phyloP scores from a whole-genome alignment of 495 filamentous ascomycete genomes.

The Podospora fimiseda region DNA sequence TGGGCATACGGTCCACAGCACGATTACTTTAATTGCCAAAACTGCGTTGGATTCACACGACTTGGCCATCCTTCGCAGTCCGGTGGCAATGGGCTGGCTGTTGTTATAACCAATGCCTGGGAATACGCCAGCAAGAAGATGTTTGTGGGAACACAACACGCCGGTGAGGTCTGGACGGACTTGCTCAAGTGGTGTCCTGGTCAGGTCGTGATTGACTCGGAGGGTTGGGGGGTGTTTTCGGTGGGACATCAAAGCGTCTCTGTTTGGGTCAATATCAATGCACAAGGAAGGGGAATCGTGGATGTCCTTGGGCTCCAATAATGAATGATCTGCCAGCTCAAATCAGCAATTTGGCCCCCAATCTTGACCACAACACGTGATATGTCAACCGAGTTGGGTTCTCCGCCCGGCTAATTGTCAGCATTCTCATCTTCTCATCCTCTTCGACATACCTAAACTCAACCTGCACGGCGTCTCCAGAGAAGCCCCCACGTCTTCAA shows the following conservation, averaged over 20 bases:
- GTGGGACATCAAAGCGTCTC: slow-evolving; percentile 49
- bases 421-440: too few species aligned
- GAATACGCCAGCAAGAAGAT: slow-evolving; percentile 42
- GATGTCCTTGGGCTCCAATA: too few species aligned
- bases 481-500: too few species aligned
- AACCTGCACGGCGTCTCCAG: too few species aligned
- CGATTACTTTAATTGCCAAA: slow-evolving; percentile 60
- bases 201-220: slow-evolving; percentile 45
- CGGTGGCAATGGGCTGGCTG: slow-evolving; percentile 46
- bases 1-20: slow-evolving; percentile 66
- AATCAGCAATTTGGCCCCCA: too few species aligned
- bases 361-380: too few species aligned
- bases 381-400: too few species aligned
- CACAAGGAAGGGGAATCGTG: too few species aligned
- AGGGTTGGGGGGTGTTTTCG: slow-evolving; percentile 52
- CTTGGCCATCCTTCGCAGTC: slow-evolving; percentile 28
- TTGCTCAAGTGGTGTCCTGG: slow-evolving; percentile 46
- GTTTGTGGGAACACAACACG: slow-evolving; percentile 54
- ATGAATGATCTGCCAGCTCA: too few species aligned
- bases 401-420: too few species aligned
- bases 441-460: too few species aligned
- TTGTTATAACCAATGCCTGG: slow-evolving; percentile 53
- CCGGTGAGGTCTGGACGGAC: slow-evolving; percentile 57
- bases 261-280: slow-evolving; percentile 62
- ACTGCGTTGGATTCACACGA: slow-evolving; percentile 65